Percentiles rank a stretch among this genome's conserved stretches.
Evolutionary conservation across 202 grass and related monocot species (phyloP).

Genomic region (Brachypodium distachyon): DNA sequence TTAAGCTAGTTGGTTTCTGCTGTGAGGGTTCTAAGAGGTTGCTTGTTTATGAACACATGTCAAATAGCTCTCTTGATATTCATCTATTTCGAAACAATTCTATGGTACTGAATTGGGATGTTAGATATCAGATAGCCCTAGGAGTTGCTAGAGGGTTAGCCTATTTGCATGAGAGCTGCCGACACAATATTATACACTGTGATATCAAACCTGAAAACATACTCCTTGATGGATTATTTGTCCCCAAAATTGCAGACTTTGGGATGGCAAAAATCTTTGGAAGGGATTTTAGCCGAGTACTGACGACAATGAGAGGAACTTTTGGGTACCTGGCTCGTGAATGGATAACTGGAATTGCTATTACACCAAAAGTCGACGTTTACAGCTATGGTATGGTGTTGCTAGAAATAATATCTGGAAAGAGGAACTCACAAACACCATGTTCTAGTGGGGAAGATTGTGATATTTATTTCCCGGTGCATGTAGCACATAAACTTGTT

Average conservation of each 20-base stretch:
- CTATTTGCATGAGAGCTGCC: slow-evolving; percentile 30
- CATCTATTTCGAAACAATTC: slow-evolving; percentile 5
- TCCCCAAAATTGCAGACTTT: slow-evolving; percentile 33
- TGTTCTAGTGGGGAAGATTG: not conserved
- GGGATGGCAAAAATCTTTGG: slow-evolving; percentile 25
- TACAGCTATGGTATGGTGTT: slow-evolving; percentile 37
- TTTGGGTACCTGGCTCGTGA: slow-evolving; percentile 36
- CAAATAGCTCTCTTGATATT: too few species aligned
- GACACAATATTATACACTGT: slow-evolving; percentile 24
- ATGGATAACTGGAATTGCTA: slow-evolving; percentile 11
- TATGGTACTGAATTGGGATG: not conserved
- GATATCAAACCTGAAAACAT: slow-evolving; percentile 33
- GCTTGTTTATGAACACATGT: too few species aligned
- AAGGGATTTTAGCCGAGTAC: slow-evolving; percentile 10
- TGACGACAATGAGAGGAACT: slow-evolving; percentile 27
- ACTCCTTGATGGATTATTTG: slow-evolving; percentile 2
- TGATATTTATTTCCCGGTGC: not conserved
- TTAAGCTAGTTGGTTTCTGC: slow-evolving; percentile 13
- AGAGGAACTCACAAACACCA: not conserved
- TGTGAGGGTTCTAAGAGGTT: slow-evolving; percentile 1
- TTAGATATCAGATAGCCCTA: too few species aligned
- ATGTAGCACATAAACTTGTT: not conserved
- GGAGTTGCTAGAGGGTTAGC: slow-evolving; percentile 12
- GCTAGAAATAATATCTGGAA: slow-evolving; percentile 26
- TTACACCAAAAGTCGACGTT: slow-evolving; percentile 29